phyloP scores from a whole-genome alignment of 106 monocot genomes.

The Platanthera guangdongensis region DNA sequence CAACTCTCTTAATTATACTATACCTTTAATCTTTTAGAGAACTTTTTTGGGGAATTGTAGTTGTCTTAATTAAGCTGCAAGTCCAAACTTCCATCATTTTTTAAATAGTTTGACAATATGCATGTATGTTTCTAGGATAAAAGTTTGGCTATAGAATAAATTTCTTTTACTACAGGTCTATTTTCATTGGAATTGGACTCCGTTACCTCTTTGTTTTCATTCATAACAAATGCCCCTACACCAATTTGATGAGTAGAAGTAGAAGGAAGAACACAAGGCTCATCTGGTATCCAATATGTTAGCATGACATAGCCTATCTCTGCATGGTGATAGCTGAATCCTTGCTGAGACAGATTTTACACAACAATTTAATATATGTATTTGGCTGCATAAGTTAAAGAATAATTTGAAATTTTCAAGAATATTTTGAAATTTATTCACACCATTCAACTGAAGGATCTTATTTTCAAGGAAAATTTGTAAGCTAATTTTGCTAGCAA shows the following conservation, averaged over 20 bases:
- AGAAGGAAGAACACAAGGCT: slow-evolving; percentile 59
- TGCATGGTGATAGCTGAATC: slow-evolving; percentile 79
- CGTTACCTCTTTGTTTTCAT: slow-evolving; percentile 66
- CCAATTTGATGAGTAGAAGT: slow-evolving; percentile 78
- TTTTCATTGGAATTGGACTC: neutral
- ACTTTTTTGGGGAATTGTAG: no score
- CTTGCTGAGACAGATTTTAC: slow-evolving; percentile 36
- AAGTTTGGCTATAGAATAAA: no score
- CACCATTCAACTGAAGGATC: neutral
- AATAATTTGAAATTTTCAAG: neutral
- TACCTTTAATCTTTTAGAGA: no score
- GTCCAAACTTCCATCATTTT: no score
- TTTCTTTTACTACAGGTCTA: no score
- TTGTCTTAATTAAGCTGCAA: no score
- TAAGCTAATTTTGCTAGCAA: neutral
- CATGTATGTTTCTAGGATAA: no score
- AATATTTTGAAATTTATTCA: neutral
- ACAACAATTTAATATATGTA: neutral
- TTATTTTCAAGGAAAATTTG: neutral
- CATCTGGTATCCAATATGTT: slow-evolving; percentile 72
- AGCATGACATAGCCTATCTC: slow-evolving; percentile 75
- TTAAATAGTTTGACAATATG: no score
- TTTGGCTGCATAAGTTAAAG: neutral
- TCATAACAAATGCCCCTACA: slow-evolving; percentile 76
- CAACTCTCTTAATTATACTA: no score